Conservation (phyloP, 192 early-diverging fungal species). For the Dissophora globulifera region DNA sequence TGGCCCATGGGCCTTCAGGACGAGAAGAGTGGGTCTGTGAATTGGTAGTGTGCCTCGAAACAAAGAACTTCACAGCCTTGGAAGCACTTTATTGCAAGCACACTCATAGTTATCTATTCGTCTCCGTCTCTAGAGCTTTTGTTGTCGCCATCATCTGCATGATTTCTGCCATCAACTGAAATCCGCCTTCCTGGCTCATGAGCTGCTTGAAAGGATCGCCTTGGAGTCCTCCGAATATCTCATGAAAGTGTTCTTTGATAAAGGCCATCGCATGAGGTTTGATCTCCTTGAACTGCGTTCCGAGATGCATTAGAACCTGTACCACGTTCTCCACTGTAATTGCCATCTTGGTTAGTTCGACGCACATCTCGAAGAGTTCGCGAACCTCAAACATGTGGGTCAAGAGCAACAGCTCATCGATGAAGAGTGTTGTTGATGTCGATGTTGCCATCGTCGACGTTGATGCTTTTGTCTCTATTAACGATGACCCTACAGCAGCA, state of each 20-base stretch:
- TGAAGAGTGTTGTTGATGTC: neutral
- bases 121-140: too few relatives aligned
- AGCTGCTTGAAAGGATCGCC: neutral
- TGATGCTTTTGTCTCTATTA: too few relatives aligned
- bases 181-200: neutral
- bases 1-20: constrained; percentile 74
- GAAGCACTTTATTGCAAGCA: too few relatives aligned
- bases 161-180: neutral
- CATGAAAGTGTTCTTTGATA: neutral
- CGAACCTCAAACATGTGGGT: neutral
- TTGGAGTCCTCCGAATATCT: constrained; percentile 4
- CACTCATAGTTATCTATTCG: too few relatives aligned
- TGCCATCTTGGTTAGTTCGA: neutral
- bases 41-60: too few relatives aligned
- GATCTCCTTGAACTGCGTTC: constrained; percentile 1
- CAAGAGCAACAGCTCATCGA: neutral
- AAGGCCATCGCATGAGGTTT: neutral
- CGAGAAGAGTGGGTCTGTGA: constrained; percentile 69
- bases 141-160: neutral
- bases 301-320: neutral
- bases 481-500: too few relatives aligned
- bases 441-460: too few relatives aligned
- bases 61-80: too few relatives aligned
- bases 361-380: neutral
- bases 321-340: neutral